phyloP scores from a whole-genome alignment of 129 eudicot species.

The Ambrosia trifida region DNA sequence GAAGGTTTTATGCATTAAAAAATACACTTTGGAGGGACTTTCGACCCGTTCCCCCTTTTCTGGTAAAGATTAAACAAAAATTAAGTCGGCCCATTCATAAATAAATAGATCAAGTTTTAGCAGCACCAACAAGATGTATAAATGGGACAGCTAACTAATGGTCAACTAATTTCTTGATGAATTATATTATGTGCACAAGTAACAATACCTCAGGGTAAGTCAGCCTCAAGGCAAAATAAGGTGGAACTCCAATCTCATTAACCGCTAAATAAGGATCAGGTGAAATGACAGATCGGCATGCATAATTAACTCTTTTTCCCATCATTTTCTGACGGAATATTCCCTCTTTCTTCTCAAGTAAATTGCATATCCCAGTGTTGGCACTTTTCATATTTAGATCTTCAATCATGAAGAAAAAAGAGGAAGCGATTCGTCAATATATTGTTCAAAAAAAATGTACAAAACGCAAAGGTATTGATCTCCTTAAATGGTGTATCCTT shows the following conservation, averaged over 20 bases:
- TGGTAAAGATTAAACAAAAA: not conserved
- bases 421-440: constrained; percentile 6
- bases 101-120: not conserved
- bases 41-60: not conserved
- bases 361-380: constrained; percentile 77
- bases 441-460: not conserved
- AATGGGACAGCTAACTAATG: not conserved
- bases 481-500: not conserved
- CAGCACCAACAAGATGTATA: not conserved
- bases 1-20: not conserved
- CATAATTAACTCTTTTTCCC: constrained; percentile 95
- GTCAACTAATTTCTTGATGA: not conserved
- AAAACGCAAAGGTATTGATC: not conserved
- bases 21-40: not conserved
- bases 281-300: constrained; percentile 95
- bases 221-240: constrained; percentile 83
- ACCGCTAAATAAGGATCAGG: constrained; percentile 98
- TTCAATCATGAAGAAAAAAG: constrained; percentile 37
- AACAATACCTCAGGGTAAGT: constrained; percentile 91
- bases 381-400: constrained; percentile 49
- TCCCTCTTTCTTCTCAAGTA: constrained; percentile 96
- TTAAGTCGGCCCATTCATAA: not conserved
- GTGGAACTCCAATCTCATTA: constrained; percentile 97
- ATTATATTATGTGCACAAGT: not conserved
- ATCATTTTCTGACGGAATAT: constrained; percentile 97